Conservation (phyloP, 2,329 filamentous ascomycete species). For the Fusarium heterosporum region DNA sequence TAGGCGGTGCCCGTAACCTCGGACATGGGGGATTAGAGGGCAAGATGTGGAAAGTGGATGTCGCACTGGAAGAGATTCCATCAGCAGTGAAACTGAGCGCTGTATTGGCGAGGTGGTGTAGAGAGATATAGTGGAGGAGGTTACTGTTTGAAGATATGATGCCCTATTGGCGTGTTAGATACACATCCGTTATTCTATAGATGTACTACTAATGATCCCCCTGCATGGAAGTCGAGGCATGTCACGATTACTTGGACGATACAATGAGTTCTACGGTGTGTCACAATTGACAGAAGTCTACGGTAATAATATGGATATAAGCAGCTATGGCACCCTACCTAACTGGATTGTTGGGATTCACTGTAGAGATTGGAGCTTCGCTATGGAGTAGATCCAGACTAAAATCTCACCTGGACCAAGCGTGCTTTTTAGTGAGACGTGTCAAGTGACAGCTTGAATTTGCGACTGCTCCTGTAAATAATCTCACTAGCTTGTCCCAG, state of each 20-base stretch:
- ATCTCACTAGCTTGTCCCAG: background rate
- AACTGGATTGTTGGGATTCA: background rate
- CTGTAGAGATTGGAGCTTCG: conserved; percentile 4
- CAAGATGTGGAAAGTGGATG: conserved; percentile 80
- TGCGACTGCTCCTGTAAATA: background rate
- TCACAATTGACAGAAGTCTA: background rate
- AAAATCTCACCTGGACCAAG: conserved; percentile 28
- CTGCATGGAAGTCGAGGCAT: conserved; percentile 12
- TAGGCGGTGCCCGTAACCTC: conserved; percentile 61
- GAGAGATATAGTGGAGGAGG: conserved; percentile 66
- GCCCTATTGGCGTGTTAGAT: conserved; percentile 18
- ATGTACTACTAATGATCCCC: conserved; percentile 16
- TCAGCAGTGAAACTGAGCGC: conserved; percentile 67
- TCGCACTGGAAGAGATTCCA: conserved; percentile 82
- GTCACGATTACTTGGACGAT: conserved; percentile 24
- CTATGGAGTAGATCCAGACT: conserved; percentile 8
- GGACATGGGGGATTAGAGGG: conserved; percentile 69
- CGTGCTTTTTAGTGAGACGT: conserved; percentile 15
- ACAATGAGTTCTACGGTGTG: conserved; percentile 6
- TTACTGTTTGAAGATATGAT: conserved; percentile 18
- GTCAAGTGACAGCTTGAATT: conserved; percentile 8
- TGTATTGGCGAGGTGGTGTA: conserved; percentile 79
- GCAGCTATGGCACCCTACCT: background rate
- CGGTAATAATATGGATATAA: conserved; percentile 18
- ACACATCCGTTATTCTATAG: conserved; percentile 27